phyloP scores from a whole-genome alignment of 129 eudicot genomes.

The Pittosporum tobira region DNA sequence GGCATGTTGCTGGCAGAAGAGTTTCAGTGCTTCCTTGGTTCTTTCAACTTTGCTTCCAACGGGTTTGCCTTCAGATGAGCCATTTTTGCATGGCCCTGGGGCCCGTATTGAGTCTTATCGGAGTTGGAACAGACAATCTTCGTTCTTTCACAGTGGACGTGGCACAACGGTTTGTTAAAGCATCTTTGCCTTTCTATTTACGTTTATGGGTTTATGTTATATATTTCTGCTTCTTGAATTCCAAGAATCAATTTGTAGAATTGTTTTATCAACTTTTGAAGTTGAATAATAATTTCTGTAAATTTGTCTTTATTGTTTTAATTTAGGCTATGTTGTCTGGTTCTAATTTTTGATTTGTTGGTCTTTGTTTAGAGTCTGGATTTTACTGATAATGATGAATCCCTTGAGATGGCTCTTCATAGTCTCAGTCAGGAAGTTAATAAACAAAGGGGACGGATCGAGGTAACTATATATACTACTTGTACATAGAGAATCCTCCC shows the following conservation, averaged over 20 bases:
- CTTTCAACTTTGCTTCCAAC: slow-evolving; percentile 44
- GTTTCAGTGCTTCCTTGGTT: slow-evolving; percentile 52
- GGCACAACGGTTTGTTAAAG: slow-evolving; percentile 38
- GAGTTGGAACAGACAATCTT: slow-evolving; percentile 42
- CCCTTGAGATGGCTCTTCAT: slow-evolving; percentile 56
- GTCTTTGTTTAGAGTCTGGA: slow-evolving; percentile 30
- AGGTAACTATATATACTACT: slow-evolving; percentile 33
- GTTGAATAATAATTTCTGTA: too few relatives aligned
- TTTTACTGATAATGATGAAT: slow-evolving; percentile 33
- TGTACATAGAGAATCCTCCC: background rate
- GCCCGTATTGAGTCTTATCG: slow-evolving; percentile 51
- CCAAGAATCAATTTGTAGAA: too few relatives aligned
- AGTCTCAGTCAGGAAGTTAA: slow-evolving; percentile 42
- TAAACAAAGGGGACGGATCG: slow-evolving; percentile 43
- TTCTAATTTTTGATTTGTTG: slow-evolving; percentile 12
- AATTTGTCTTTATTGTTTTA: too few relatives aligned
- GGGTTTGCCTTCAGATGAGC: slow-evolving; percentile 31
- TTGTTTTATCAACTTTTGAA: too few relatives aligned
- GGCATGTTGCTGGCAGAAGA: slow-evolving; percentile 45
- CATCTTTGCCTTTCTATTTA: slow-evolving; percentile 1
- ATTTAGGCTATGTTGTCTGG: too few relatives aligned
- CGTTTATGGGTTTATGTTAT: background rate
- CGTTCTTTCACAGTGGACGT: slow-evolving; percentile 40
- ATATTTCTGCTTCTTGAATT: background rate
- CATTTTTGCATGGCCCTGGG: slow-evolving; percentile 53